These are phyloP conservation scores for Lecanicillium sp. DNA, from an alignment of 2,329 filamentous ascomycete genomes.

Conservation along the genomic window DNA sequence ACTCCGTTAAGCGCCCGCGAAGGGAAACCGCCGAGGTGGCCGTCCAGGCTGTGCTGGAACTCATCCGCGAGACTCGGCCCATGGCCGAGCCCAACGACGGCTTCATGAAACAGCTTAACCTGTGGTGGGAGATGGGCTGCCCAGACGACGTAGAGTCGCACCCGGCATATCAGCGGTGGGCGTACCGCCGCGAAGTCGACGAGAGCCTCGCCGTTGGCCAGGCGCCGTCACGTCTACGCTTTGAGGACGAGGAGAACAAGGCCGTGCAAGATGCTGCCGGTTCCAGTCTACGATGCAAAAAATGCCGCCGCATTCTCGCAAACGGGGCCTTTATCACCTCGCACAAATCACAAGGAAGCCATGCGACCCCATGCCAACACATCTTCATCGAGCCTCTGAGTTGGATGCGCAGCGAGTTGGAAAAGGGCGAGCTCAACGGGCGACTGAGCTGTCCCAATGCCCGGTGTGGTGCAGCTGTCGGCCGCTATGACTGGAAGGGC, in stretches of 20 bases:
- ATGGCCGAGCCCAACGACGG: slow-evolving; percentile 85
- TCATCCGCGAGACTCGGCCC: slow-evolving; percentile 62
- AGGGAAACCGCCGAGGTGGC: slow-evolving; percentile 37
- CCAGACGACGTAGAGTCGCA: slow-evolving; percentile 58
- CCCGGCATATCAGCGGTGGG: slow-evolving; percentile 71
- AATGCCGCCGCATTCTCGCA: slow-evolving; percentile 65
- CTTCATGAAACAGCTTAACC: slow-evolving; percentile 80
- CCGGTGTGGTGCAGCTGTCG: slow-evolving; percentile 75
- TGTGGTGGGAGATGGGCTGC: slow-evolving; percentile 84
- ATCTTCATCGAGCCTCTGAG: slow-evolving; percentile 86
- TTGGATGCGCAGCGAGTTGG: slow-evolving; percentile 86
- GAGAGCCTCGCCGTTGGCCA: slow-evolving; percentile 61
- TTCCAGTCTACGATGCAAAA: slow-evolving; percentile 67
- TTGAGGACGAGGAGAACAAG: slow-evolving; percentile 64
- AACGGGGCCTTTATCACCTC: slow-evolving; percentile 55
- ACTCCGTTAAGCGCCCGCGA: slow-evolving; percentile 14
- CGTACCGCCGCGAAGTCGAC: slow-evolving; percentile 46
- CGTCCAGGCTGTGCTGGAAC: slow-evolving; percentile 53
- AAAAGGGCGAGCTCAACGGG: slow-evolving; percentile 74
- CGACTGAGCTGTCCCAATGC: slow-evolving; percentile 73
- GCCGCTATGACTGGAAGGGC: slow-evolving; percentile 94
- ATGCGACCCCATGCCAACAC: slow-evolving; percentile 57
- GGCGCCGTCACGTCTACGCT: slow-evolving; percentile 76
- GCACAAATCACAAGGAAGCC: slow-evolving; percentile 38
- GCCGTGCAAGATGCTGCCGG: slow-evolving; percentile 17